Conservation (phyloP, 257 asterid species). For the Thymus mandschuricus region DNA sequence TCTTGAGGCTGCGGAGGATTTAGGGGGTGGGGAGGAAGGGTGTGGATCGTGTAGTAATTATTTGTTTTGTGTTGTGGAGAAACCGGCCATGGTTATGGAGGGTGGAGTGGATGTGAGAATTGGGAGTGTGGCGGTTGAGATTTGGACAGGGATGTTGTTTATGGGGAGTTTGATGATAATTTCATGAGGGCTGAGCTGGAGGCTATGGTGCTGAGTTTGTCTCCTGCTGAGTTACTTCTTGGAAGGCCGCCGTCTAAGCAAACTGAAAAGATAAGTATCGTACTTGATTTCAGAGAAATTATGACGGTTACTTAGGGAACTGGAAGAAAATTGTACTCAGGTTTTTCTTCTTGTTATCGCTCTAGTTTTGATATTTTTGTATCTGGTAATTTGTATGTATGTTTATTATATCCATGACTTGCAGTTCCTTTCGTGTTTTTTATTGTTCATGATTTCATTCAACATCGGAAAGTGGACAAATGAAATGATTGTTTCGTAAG, state of each 20-base stretch:
- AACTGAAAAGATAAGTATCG: constrained; percentile 72
- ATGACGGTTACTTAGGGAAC: constrained; percentile 13
- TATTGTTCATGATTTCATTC: neutral
- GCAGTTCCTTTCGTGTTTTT: neutral
- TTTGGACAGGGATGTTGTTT: constrained; percentile 86
- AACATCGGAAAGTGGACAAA: neutral
- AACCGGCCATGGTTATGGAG: constrained; percentile 36
- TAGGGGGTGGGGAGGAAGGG: constrained; percentile 77
- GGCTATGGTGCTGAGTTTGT: constrained; percentile 74
- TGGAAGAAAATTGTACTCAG: neutral
- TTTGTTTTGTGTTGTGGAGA: constrained; percentile 83
- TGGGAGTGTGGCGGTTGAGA: constrained; percentile 88
- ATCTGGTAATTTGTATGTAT: neutral
- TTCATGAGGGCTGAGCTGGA: constrained; percentile 77
- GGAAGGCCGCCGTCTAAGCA: constrained; percentile 68
- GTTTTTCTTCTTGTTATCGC: constrained; percentile 3
- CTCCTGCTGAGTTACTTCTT: constrained; percentile 84
- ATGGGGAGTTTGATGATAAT: constrained; percentile 84
- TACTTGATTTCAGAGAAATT: constrained; percentile 14
- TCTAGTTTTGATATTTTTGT: constrained; percentile 1
- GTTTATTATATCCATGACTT: neutral
- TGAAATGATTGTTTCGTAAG: neutral
- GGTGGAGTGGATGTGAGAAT: constrained; percentile 60
- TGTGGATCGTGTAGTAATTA: constrained; percentile 60
- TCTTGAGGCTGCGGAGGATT: constrained; percentile 82